Conservation (phyloP, 495 filamentous ascomycete species). For the Penicillium cinerascens region DNA sequence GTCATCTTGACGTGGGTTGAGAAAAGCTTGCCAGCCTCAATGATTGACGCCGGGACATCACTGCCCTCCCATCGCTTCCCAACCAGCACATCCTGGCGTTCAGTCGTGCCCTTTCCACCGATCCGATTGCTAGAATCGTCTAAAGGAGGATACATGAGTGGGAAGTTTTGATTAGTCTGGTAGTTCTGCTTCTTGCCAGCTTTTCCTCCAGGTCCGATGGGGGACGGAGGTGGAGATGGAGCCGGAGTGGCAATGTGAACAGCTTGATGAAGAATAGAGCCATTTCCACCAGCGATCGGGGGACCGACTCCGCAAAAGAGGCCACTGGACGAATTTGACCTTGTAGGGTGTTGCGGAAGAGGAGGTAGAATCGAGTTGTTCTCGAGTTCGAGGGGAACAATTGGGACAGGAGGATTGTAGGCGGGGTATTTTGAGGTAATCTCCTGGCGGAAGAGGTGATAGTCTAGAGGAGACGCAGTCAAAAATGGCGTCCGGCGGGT, state of each 20-base stretch:
- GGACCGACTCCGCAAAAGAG: slow-evolving; percentile 44
- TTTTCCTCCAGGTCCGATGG: slow-evolving; percentile 81
- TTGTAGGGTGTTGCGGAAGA: slow-evolving; percentile 67
- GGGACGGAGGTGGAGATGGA: slow-evolving; percentile 94
- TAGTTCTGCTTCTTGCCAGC: slow-evolving; percentile 98
- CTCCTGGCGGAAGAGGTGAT: slow-evolving; percentile 93
- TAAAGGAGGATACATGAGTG: slow-evolving; percentile 91
- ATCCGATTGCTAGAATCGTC: slow-evolving; percentile 78
- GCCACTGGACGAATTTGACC: slow-evolving; percentile 37
- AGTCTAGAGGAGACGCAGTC: slow-evolving; percentile 90
- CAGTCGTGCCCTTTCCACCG: slow-evolving; percentile 79
- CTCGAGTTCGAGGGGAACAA: slow-evolving; percentile 83
- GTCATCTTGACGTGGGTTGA: slow-evolving; percentile 85
- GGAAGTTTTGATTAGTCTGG: slow-evolving; percentile 98
- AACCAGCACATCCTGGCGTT: slow-evolving; percentile 69
- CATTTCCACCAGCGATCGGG: slow-evolving; percentile 43
- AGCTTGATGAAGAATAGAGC: slow-evolving; percentile 89
- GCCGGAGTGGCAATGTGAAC: slow-evolving; percentile 97
- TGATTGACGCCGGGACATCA: slow-evolving; percentile 86
- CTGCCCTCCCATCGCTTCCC: slow-evolving; percentile 84
- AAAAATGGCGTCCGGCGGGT: slow-evolving; percentile 56
- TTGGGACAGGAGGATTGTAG: slow-evolving; percentile 81
- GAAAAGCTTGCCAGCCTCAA: slow-evolving; percentile 93
- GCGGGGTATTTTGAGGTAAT: slow-evolving; percentile 98
- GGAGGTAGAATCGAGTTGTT: slow-evolving; percentile 88